Evolutionary conservation across 306 rosid genomes (phyloP).

Genomic region (Castanea sativa): DNA sequence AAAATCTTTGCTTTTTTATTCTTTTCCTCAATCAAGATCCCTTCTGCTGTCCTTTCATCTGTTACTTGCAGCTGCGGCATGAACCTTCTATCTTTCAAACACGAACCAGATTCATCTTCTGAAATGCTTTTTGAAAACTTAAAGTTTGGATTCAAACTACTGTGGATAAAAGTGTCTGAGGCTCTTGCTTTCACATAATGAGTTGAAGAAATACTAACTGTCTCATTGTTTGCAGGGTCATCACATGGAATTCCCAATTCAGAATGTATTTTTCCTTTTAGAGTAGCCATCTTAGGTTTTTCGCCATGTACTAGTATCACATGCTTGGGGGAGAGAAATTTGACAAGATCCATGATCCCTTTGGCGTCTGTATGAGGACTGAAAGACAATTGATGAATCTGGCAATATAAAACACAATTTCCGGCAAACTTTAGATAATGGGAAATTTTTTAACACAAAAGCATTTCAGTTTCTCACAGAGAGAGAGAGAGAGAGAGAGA

Average conservation of each 20-base stretch:
- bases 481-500: neutral
- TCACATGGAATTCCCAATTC: conserved; percentile 79
- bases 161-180: conserved; percentile 45
- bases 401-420: conserved; percentile 24
- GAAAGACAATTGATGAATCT: conserved; percentile 92
- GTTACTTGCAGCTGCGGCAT: conserved; percentile 44
- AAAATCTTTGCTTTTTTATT: conserved; percentile 51
- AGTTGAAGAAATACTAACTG: conserved; percentile 53
- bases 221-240: conserved; percentile 77
- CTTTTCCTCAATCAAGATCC: conserved; percentile 58
- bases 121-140: conserved; percentile 51
- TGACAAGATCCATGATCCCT: conserved; percentile 95
- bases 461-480: neutral
- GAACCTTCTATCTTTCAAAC: conserved; percentile 16
- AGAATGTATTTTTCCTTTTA: conserved; percentile 73
- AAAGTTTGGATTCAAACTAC: conserved; percentile 68
- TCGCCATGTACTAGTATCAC: conserved; percentile 91
- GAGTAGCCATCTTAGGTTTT: conserved; percentile 74
- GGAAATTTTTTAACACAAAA: neutral
- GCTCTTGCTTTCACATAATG: conserved; percentile 51
- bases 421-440: conserved; percentile 15
- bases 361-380: conserved; percentile 94
- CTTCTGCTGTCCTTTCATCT: conserved; percentile 75
- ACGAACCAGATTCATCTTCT: conserved; percentile 18
- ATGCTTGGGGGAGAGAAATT: conserved; percentile 87